Conservation (phyloP, 495 filamentous ascomycete genomes). For the Annulohypoxylon moriforme region DNA sequence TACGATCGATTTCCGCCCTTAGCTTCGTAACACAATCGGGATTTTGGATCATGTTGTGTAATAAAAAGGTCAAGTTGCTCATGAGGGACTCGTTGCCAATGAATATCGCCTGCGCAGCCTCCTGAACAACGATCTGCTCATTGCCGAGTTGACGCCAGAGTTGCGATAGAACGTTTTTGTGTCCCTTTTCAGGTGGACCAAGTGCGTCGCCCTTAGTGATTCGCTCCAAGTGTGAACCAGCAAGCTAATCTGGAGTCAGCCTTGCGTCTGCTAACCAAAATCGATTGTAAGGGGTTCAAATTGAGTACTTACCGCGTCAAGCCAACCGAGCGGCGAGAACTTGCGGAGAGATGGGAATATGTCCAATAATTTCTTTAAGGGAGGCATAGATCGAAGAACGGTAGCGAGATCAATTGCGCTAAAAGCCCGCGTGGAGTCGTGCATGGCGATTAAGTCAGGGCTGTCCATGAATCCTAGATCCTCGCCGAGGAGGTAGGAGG, state of each 20-base stretch:
- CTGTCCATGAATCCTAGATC: neutral
- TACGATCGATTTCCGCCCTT: neutral
- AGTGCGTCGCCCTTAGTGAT: constrained; percentile 1
- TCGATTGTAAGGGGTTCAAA: neutral
- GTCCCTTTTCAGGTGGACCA: neutral
- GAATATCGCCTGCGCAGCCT: constrained; percentile 1
- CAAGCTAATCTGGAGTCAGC: neutral
- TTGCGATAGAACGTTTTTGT: neutral
- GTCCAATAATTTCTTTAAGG: neutral
- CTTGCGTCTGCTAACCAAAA: neutral
- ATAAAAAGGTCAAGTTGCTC: neutral
- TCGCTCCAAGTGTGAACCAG: neutral
- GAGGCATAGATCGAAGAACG: neutral
- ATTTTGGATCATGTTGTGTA: constrained; percentile 1
- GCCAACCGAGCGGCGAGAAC: neutral
- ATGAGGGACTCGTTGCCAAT: neutral
- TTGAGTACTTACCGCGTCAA: neutral
- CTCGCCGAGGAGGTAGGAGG: neutral
- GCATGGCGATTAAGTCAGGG: neutral
- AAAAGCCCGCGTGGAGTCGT: neutral
- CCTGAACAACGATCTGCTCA: neutral
- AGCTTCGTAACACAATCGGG: neutral
- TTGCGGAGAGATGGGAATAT: neutral
- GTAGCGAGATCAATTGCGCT: neutral
- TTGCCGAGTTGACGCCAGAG: neutral